Conservation (phyloP, 257 asterid species). For the Nicotiana paniculata region DNA sequence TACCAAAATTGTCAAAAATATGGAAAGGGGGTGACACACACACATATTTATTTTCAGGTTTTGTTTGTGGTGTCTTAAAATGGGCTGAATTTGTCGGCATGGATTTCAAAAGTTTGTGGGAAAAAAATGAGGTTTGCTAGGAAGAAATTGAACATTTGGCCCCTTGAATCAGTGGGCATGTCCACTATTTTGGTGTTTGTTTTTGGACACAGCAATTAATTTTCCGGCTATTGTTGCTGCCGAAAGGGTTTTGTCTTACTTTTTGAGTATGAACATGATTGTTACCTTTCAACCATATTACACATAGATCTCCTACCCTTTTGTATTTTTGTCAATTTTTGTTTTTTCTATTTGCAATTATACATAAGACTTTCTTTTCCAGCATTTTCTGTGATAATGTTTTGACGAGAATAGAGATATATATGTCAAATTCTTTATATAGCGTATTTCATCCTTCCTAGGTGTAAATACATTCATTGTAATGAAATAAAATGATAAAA, state of each 20-base stretch:
- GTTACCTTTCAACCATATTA: not conserved
- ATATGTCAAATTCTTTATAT: no score
- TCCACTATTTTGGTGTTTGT: not conserved
- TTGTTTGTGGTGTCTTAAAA: slow-evolving; percentile 9
- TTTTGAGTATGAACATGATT: not conserved
- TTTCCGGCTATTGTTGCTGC: slow-evolving; percentile 16
- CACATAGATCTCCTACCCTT: not conserved
- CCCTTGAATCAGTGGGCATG: slow-evolving; percentile 26
- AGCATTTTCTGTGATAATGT: no score
- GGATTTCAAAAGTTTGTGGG: not conserved
- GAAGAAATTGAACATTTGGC: slow-evolving; percentile 16
- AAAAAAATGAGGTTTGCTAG: slow-evolving; percentile 22
- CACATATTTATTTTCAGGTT: not conserved
- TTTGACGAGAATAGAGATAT: no score
- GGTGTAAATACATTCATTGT: no score
- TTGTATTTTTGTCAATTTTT: not conserved
- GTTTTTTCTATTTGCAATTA: not conserved
- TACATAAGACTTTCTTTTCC: not conserved
- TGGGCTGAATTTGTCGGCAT: slow-evolving; percentile 31
- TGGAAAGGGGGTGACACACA: not conserved
- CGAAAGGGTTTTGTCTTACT: not conserved
- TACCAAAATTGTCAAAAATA: not conserved
- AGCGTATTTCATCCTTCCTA: no score
- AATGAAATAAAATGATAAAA: no score
- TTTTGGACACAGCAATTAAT: not conserved